Base-by-base conservation (phyloP, 345 rosid species). In the Camelina laxa region DNA sequence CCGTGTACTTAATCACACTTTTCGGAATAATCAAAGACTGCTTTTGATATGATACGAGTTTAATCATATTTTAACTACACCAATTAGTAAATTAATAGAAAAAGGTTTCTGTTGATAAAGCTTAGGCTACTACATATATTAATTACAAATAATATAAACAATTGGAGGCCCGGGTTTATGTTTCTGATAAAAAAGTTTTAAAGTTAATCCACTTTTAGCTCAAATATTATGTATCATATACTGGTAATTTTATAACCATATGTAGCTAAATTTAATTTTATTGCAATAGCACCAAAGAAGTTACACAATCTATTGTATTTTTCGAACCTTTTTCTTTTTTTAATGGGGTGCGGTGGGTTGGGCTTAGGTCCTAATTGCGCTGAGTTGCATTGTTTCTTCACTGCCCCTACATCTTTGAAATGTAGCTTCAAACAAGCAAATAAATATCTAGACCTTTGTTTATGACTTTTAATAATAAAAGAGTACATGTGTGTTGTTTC, bases 1-100 rank as follows among this genome's bases (percentile, higher is more conserved):
- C 50, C 73, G 72, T 60, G 13, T 60, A 70, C 62, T 77, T 77
- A 72, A 72, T 66, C 69, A 72, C n/a, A 60, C 77, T 72, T 72
- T 61, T 55, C 17, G 2, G 15, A 64, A 30, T 50, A 42, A 39
- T 20, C 12, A 71, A 60, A 33, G 72, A 64, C 65, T 55, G 54
- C 48, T 55, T 70, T 76, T 47, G 58, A 22, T 49, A 66, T 33
- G 69, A 72, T 51, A 78, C 36, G 44, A n/a, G 24, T 65, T 66
- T 59, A n/a, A 17, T 14, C 42, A n/a, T 72, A 41, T 21, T 66
- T 60, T 33, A 63, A 47, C 15, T 5, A 22, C 15, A 38, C 19
- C 38, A 39, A 63, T 36, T 41, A 53, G 5, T 27, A 42, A 71
- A 17, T 6, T 57, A 64, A 36, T 27, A 7, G 0, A 3, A 65